These are phyloP conservation scores for Colletotrichum noveboracense DNA, from an alignment of 2,329 filamentous ascomycete species.

Conservation along the genomic window DNA sequence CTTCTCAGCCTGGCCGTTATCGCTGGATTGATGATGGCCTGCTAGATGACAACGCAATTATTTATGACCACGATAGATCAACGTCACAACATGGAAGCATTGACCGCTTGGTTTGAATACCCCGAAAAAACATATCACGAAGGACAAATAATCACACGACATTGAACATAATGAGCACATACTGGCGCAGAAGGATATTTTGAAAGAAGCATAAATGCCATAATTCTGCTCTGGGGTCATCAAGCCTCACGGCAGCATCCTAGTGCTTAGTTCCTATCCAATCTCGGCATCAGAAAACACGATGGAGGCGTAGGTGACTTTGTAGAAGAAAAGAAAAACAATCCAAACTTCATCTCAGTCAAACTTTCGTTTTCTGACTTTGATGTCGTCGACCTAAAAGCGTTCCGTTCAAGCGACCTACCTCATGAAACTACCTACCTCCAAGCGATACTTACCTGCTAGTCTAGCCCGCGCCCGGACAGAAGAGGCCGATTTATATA, in stretches of 20 bases:
- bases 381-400: not conserved
- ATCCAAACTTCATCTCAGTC: fast-evolving
- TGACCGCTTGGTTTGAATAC: not conserved
- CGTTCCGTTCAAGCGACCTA: not conserved
- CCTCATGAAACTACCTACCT: not conserved
- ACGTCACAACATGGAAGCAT: conserved; percentile 9
- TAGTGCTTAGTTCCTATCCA: not conserved
- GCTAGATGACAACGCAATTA: not conserved
- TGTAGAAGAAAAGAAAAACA: not conserved
- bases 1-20: not conserved
- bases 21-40: not conserved
- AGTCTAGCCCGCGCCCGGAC: not conserved
- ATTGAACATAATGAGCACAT: not conserved
- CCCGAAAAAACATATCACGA: not conserved
- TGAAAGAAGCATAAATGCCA: not conserved
- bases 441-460: not conserved
- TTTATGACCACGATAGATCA: not conserved
- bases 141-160: not conserved
- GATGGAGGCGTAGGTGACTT: not conserved
- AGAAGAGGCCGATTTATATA: not conserved
- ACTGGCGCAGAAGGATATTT: not conserved
- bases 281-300: not conserved
- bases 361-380: not conserved
- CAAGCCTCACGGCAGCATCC: not conserved
- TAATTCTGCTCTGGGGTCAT: not conserved